These are phyloP conservation scores for Flaveria robusta DNA, from an alignment of 129 eudicot genomes.

Conservation along the genomic window DNA sequence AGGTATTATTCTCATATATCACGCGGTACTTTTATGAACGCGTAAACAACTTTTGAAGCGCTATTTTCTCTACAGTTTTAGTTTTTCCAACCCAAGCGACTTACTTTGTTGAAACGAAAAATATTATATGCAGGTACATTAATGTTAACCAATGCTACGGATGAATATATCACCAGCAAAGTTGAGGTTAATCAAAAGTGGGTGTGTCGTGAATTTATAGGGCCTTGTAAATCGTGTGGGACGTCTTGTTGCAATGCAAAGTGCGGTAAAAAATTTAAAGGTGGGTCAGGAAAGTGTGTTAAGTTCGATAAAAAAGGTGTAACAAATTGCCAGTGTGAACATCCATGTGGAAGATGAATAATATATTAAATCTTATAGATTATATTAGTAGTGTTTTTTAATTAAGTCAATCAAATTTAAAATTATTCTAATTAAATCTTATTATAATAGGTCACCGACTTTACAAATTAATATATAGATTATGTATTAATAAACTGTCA, in stretches of 20 bases:
- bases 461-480: too few relatives aligned
- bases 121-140: background rate
- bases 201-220: background rate
- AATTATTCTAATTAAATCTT: too few relatives aligned
- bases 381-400: too few relatives aligned
- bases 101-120: background rate
- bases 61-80: too few relatives aligned
- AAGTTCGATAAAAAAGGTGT: background rate
- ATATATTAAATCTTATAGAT: background rate
- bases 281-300: background rate
- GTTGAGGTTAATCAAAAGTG: background rate
- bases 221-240: background rate
- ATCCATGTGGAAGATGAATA: background rate
- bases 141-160: background rate
- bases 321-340: background rate
- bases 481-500: too few relatives aligned
- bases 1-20: background rate
- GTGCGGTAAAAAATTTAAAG: background rate
- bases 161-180: background rate
- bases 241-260: background rate
- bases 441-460: too few relatives aligned
- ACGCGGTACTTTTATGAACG: background rate
- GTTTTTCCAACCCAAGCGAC: too few relatives aligned
- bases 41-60: background rate
- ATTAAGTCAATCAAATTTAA: too few relatives aligned